Base-by-base conservation (phyloP, 805 yeast genomes). In the Ogataea allantospora region DNA sequence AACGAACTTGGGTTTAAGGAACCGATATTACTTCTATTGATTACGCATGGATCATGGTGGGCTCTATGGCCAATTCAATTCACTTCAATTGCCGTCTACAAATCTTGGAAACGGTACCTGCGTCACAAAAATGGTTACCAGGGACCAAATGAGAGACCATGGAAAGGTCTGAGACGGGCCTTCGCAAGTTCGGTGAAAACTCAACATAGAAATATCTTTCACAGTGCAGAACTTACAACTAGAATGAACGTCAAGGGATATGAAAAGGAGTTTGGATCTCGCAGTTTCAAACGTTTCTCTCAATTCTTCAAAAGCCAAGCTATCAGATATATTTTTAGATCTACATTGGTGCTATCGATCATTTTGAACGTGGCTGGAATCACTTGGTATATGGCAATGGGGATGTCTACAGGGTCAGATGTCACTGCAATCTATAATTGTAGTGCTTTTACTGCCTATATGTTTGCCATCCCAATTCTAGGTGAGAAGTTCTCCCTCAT, bases 361-460 rank as follows among this genome's bases (percentile, higher is more conserved):
- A 73, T 87, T 6, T 66, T 87, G 43, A 84, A 84, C 13, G 43
- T 77, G 2, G 95, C 95, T 0, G 95, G 95, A 1, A 67, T 75
- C 13, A 77, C 95, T 2, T 87, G 96, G 96, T 88, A 86, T 56
- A 73, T 84, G 12, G 83, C 95, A 8, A 85, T 88, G 78, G 70
- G 79, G 20, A 62, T 84, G 54, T 80, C 95, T 0, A 83, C 88
- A 19, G 87, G 95, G 0, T 71, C 87, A 3, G 95, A 88, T 53
- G 83, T 88, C 24, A 88, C 95, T 2, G 96, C 96, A 3, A 87
- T 87, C 43, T 88, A 87, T 64, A 87, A 88, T 64, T 86, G 93
- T 57, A 81, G 91, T 11, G 95, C 95, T 0, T 88, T 88, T 58
- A 82, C 89, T 4, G 95, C 95, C 0, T 81, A 88, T 54, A 75